Evolutionary conservation across 169 alveolate species (phyloP), one percentile per base, ranked within the genome.

Genomic region (Cryptosporidium canis): DNA sequence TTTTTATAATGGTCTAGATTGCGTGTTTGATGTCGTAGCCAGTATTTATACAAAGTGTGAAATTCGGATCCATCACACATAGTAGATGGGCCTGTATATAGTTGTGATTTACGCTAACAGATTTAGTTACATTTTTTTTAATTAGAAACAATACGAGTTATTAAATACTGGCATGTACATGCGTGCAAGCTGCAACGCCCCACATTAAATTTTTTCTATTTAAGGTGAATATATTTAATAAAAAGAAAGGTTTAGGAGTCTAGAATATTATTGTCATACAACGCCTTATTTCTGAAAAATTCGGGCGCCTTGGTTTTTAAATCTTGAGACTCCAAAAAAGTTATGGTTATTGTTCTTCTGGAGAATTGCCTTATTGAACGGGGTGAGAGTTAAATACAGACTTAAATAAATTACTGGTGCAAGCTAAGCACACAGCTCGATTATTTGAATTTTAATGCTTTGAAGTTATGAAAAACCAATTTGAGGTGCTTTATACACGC

Each of bases 401-500:
- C n/a, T n/a, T n/a, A n/a, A n/a, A n/a, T n/a, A n/a, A n/a, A n/a
- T n/a, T n/a, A n/a, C n/a, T n/a, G n/a, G n/a, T n/a, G n/a, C n/a
- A n/a, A n/a, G n/a, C n/a, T n/a, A n/a, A n/a, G n/a, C n/a, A n/a
- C n/a, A n/a, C n/a, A n/a, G n/a, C n/a, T n/a, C n/a, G n/a, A n/a
- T n/a, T n/a, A n/a, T n/a, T n/a, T n/a, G n/a, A n/a, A n/a, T n/a
- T n/a, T n/a, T n/a, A n/a, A n/a, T n/a, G n/a, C n/a, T n/a, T n/a
- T n/a, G n/a, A 1, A 2, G n/a, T 21, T 11, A 77, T 77, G 87
- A 55, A 35, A 24, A 37, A 44, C 8, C 63, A 61, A 37, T 43
- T 77, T 21, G 66, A 77, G 4, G 87, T 77, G 24, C 64, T 77
- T 29, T 77, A 56, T 61, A 77, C 87, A 41, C 87, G 87, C 16